Conservation (phyloP, 192 early-diverging fungal genomes). For the Backusella sp. region DNA sequence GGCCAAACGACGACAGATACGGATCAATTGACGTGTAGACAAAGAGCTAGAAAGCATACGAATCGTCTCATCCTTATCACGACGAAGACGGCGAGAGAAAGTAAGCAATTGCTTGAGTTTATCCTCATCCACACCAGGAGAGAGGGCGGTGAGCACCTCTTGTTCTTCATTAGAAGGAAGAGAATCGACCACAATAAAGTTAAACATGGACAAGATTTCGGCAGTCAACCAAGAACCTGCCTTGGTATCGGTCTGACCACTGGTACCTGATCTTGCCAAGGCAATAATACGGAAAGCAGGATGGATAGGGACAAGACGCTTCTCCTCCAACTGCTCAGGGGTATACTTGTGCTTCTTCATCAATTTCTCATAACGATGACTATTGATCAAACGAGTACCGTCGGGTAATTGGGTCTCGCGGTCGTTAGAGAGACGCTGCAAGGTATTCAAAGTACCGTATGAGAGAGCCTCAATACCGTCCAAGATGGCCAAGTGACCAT, state of each 20-base stretch:
- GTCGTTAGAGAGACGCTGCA: slow-evolving; percentile 65
- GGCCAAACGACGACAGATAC: slow-evolving; percentile 64
- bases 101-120: slow-evolving; percentile 42
- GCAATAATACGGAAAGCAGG: slow-evolving; percentile 78
- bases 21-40: slow-evolving; percentile 74
- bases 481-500: slow-evolving; percentile 70
- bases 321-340: slow-evolving; percentile 39
- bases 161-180: slow-evolving; percentile 53
- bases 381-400: slow-evolving; percentile 55
- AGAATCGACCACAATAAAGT: slow-evolving; percentile 62
- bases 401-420: slow-evolving; percentile 71
- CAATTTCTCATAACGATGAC: slow-evolving; percentile 54
- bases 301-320: slow-evolving; percentile 59
- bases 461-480: slow-evolving; percentile 74
- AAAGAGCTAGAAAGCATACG: slow-evolving; percentile 56
- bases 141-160: slow-evolving; percentile 45
- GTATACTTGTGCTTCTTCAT: slow-evolving; percentile 46
- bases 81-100: slow-evolving; percentile 60
- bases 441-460: slow-evolving; percentile 63
- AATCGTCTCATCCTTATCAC: slow-evolving; percentile 58
- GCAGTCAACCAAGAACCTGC: slow-evolving; percentile 67
- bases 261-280: slow-evolving; percentile 52
- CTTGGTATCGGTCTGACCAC: slow-evolving; percentile 43
- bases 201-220: slow-evolving; percentile 71
- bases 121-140: slow-evolving; percentile 49